Base-by-base conservation (phyloP, 192 early-diverging fungal genomes). In the Linnemannia exigua region DNA sequence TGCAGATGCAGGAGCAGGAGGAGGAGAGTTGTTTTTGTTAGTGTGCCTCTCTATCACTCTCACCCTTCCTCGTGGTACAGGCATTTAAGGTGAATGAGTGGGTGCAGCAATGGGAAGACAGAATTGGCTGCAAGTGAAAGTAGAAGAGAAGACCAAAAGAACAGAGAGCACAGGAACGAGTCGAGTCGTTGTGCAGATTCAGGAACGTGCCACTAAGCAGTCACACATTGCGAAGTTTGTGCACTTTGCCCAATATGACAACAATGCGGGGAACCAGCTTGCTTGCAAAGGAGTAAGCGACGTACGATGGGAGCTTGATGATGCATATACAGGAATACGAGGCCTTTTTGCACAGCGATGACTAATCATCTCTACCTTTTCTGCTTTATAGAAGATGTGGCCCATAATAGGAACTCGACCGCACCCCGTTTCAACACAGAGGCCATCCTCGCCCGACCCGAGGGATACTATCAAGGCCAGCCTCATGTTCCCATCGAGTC, bases 401-500 rank as follows among this genome's bases (percentile, higher is more conserved):
- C 77, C 3, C 58, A 78, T 0, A 66, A n/a, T 47, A 66, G 84
- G 28, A 61, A 48, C 22, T 80, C 84, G 17, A 41, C 77, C 15
- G 69, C 72, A 25, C 74, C 84, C 31, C 78, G 71, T 0, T 70
- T 72, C 72, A 76, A 75, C 31, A 82, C 78, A 12, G 84, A 86
- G 22, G 54, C 61, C 3, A 76, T 71, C 52, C n/a, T 41, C 36
- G 8, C 44, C 35, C 51, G 41, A 12, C 74, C 78, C 0, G 78
- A 86, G 70, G 77, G 70, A 19, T 77, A 77, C 67, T 86, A 80
- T 16, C 78, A 76, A 22, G 84, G 84, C 1, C 77, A 75, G 19
- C 84, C 84, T 2, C 78, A 80, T 33, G 75, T 80, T 1, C 84
- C 84, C 3, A 51, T 80, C 25, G 84, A 86, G 33, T 80, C 84